phyloP scores from a whole-genome alignment of 2,329 filamentous ascomycete genomes.

The Aspergillus pseudotamarii region DNA sequence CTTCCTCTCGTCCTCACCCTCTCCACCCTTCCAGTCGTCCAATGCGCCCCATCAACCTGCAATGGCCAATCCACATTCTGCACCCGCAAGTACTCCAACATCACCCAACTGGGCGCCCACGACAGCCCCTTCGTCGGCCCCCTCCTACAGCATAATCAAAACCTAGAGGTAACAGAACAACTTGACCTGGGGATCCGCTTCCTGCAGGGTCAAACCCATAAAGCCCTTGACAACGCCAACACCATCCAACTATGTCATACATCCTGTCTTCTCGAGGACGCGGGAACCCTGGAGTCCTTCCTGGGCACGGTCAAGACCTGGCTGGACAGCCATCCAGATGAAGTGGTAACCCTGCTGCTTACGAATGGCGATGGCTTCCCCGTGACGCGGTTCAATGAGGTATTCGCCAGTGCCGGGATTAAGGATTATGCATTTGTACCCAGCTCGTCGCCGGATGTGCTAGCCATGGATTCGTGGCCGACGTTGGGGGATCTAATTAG shows the following conservation, averaged over 20 bases:
- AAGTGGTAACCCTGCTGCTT: constrained; percentile 65
- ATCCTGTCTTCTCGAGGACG: constrained; percentile 61
- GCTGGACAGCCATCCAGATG: constrained; percentile 60
- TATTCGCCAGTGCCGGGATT: constrained; percentile 37
- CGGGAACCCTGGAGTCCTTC: constrained; percentile 59
- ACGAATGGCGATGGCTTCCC: constrained; percentile 59
- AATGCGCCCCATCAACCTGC: constrained; percentile 42
- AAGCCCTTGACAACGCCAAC: constrained; percentile 48
- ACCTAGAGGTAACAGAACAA: constrained; percentile 60
- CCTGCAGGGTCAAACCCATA: constrained; percentile 66
- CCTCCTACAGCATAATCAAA: constrained; percentile 61
- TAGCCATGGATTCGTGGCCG: constrained; percentile 46
- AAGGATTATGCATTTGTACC: constrained; percentile 42
- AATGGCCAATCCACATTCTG: constrained; percentile 63
- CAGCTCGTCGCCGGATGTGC: constrained; percentile 24
- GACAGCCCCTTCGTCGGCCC: constrained; percentile 66
- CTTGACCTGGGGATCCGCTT: constrained; percentile 65
- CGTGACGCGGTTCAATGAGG: constrained; percentile 36
- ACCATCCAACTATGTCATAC: constrained; percentile 67
- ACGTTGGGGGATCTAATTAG: constrained; percentile 46
- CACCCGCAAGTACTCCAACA: constrained; percentile 58
- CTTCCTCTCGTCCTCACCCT: constrained; percentile 9
- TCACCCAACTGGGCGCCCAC: constrained; percentile 67
- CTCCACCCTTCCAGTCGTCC: constrained; percentile 9
- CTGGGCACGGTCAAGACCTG: constrained; percentile 62